Evolutionary conservation across 495 filamentous ascomycete genomes (phyloP), one percentile per base, ranked within the genome.

Genomic region (Jackrogersella minutella): DNA sequence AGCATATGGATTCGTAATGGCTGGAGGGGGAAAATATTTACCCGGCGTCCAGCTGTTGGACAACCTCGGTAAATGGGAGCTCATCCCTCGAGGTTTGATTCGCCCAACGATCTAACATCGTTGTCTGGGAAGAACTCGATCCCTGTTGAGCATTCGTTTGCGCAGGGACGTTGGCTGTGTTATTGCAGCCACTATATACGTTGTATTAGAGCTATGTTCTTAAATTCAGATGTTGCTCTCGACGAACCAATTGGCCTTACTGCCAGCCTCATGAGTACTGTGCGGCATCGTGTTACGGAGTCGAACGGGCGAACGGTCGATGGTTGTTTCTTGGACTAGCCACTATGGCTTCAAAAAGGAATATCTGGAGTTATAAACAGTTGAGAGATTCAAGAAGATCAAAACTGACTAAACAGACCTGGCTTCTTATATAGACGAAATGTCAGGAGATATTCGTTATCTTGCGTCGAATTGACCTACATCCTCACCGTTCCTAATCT

Each of bases 41-140:
- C 72, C 30, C 60, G 44, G 28, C 49, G 21, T 57, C 49, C 8
- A 55, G 36, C 30, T 73, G 69, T 39, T 74, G 72, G 34, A 60
- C 69, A 16, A 70, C 73, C 68, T 81, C 79, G 59, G 41, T 77
- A 54, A 80, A 72, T 43, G 79, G 72, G 40, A 81, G 75, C n/a
- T 78, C 76, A 14, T 59, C 71, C 7, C 67, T 73, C 34, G 70
- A 55, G 19, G 70, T 72, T 62, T 81, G 76, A 21, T 64, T 70
- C 22, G 59, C 66, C 78, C 78, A 81, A 30, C 62, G 62, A 36
- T 67, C 68, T 50, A 81, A 56, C 78, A 80, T 81, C 16, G 71
- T 70, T 2, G 70, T 55, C 24, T 62, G 63, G 31, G 72, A 64
- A 16, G 53, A 56, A 36, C 14, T 13, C 33, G 37, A n/a, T 39